These are phyloP conservation scores for Nevesoporus exiguus DNA, from an alignment of 768 basidiomycete genomes.

Conservation along the genomic window DNA sequence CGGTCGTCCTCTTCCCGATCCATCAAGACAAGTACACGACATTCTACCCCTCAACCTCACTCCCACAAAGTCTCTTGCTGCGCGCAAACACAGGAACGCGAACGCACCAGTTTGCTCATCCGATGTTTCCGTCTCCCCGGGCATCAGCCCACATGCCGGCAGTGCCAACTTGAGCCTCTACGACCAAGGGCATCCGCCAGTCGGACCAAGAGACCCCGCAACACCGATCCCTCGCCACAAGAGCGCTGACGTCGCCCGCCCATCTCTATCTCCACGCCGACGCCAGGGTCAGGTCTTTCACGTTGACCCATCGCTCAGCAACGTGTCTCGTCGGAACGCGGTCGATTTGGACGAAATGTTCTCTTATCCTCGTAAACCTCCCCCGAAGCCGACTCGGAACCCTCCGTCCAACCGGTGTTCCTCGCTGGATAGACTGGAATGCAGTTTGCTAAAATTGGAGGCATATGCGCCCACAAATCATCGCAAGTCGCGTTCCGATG, in stretches of 20 bases:
- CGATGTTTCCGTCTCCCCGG: too few species aligned
- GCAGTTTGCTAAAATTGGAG: slow-evolving; percentile 33
- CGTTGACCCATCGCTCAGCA: slow-evolving; percentile 3
- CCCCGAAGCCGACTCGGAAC: slow-evolving; percentile 17
- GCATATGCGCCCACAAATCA: slow-evolving; percentile 27
- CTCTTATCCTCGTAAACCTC: slow-evolving; percentile 16
- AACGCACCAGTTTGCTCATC: neutral
- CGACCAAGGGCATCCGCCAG: neutral
- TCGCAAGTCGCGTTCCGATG: slow-evolving; percentile 21
- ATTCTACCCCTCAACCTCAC: slow-evolving; percentile 16
- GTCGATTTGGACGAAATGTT: slow-evolving; percentile 12
- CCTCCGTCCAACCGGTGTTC: slow-evolving; percentile 22
- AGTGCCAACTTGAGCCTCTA: neutral
- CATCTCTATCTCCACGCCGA: slow-evolving; percentile 8
- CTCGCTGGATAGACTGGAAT: slow-evolving; percentile 33
- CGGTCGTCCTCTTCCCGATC: neutral
- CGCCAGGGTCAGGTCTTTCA: slow-evolving; percentile 29
- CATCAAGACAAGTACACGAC: slow-evolving; percentile 6
- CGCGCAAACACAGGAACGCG: slow-evolving; percentile 8
- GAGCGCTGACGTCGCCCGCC: slow-evolving; percentile 1
- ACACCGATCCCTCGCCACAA: slow-evolving; percentile 12
- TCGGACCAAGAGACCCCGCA: neutral
- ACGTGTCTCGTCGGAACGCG: neutral
- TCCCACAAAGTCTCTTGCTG: slow-evolving; percentile 20
- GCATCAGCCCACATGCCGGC: neutral